These are phyloP conservation scores for Lachnellula hyalina DNA, from an alignment of 2,329 filamentous ascomycete species.

Conservation along the genomic window DNA sequence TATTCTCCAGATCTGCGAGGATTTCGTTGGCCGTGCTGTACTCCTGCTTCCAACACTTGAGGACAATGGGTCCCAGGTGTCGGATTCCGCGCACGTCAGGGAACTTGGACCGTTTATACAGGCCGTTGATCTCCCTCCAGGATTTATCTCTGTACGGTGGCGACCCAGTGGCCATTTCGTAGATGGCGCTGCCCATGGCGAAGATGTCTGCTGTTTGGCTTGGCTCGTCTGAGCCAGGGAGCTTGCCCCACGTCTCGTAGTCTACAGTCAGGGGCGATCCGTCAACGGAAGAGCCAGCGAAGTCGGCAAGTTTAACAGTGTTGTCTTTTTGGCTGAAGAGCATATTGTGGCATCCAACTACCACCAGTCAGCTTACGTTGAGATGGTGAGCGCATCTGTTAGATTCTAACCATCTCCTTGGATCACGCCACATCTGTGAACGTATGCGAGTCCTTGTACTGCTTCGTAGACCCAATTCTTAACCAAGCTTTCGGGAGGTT, in stretches of 20 bases:
- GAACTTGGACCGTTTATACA: not conserved
- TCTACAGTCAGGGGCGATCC: not conserved
- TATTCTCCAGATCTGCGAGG: not conserved
- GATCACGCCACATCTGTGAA: not conserved
- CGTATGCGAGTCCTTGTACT: not conserved
- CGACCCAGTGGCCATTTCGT: not conserved
- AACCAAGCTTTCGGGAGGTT: not conserved
- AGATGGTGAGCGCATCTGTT: not conserved
- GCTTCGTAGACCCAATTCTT: not conserved
- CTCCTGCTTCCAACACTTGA: not conserved
- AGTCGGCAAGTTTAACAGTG: slow-evolving; percentile 2
- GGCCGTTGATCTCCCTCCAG: not conserved
- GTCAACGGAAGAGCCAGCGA: slow-evolving; percentile 3
- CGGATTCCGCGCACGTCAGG: not conserved
- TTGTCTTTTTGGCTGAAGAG: not conserved
- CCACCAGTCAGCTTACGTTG: not conserved
- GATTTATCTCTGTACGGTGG: not conserved
- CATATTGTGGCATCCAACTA: slow-evolving; percentile 6
- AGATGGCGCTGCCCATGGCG: not conserved
- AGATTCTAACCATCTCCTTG: slow-evolving; percentile 1
- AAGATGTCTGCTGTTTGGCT: not conserved
- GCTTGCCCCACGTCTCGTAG: not conserved
- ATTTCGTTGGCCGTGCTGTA: not conserved
- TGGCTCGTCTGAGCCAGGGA: not conserved
- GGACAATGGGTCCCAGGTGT: not conserved